Percentiles rank a stretch among this genome's conserved stretches.
Conservation (phyloP, 2,329 filamentous ascomycete genomes). For the Ophiosphaerella herpotricha region DNA sequence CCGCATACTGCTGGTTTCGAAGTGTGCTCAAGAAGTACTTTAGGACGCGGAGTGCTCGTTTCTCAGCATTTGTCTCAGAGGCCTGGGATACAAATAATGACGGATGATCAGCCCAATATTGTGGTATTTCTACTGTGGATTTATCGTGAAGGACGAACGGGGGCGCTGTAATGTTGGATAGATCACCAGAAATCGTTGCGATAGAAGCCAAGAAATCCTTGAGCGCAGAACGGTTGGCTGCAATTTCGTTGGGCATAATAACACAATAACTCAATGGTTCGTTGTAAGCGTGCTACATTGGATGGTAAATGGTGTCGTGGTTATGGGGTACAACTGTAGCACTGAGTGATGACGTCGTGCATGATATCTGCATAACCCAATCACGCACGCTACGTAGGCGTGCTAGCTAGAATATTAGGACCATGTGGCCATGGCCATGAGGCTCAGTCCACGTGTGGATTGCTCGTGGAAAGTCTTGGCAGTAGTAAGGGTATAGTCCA, state of each 20-base stretch:
- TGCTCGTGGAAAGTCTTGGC: too few species aligned
- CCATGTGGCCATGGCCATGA: too few species aligned
- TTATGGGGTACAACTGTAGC: slow-evolving; percentile 1
- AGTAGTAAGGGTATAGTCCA: too few species aligned
- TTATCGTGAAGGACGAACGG: slow-evolving; percentile 53
- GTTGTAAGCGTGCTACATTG: not conserved
- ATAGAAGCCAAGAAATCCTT: slow-evolving; percentile 47
- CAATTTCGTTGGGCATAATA: slow-evolving; percentile 28
- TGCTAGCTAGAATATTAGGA: too few species aligned
- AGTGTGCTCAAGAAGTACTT: slow-evolving; percentile 56
- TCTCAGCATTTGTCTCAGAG: slow-evolving; percentile 44
- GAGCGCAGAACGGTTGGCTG: slow-evolving; percentile 35
- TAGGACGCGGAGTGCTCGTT: slow-evolving; percentile 52
- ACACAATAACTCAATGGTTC: not conserved
- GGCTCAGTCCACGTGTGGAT: too few species aligned
- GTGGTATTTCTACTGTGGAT: slow-evolving; percentile 52
- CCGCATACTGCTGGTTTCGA: slow-evolving; percentile 55
- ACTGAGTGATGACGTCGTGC: slow-evolving; percentile 13
- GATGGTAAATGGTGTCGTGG: not conserved
- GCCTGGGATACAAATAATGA: slow-evolving; percentile 54
- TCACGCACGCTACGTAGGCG: not conserved
- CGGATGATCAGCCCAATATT: slow-evolving; percentile 54
- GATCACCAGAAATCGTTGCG: slow-evolving; percentile 52
- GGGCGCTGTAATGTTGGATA: slow-evolving; percentile 54
- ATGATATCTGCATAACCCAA: not conserved